Evolutionary conservation across 176 grass and related monocot species (phyloP), one percentile per base, ranked within the genome.

Genomic region (Triticum turgidum): DNA sequence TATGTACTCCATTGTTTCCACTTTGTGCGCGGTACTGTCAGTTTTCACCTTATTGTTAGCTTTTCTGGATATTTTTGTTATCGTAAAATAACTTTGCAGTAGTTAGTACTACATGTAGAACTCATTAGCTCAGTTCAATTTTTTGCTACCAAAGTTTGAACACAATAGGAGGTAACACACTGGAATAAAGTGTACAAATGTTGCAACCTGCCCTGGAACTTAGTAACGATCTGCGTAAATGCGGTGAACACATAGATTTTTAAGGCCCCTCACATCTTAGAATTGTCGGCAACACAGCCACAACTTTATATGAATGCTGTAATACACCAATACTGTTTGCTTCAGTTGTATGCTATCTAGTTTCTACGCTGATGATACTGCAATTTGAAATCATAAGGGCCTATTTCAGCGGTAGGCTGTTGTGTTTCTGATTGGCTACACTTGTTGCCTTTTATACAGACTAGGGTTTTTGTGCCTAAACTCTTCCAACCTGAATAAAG

Each of bases 121-220:
- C 6, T 65, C 44, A n/a, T 42, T 1, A 1, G n/a, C 49, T 25
- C 34, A n/a, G 17, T 65, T 75, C 67, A 35, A 44, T 13, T 51
- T 32, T 70, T 72, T 30, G 27, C 45, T n/a, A 29, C 6, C 11
- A 18, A 29, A 76, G 14, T 65, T 65, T 8, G 5, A 25, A 54
- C 63, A 67, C 22, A 54, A 11, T 58, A 66, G 59, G 15, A 54
- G 65, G 33, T 56, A 82, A 76, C 73, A 82, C 69, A 52, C n/a
- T 15, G 29, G 37, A 41, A 81, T 75, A 11, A 80, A 73, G 33
- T 1, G 12, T 87, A 27, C 56, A 87, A 80, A 66, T 76, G n/a
- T 35, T 81, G 73, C 59, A 59, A 76, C 8, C 69, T 67, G 45
- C 52, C 52, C 22, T 75, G 42, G 14, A 32, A 22, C 42, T 58